Evolutionary conservation across 139 green algal species (phyloP).

Genomic region (Edaphochlamys debaryana): DNA sequence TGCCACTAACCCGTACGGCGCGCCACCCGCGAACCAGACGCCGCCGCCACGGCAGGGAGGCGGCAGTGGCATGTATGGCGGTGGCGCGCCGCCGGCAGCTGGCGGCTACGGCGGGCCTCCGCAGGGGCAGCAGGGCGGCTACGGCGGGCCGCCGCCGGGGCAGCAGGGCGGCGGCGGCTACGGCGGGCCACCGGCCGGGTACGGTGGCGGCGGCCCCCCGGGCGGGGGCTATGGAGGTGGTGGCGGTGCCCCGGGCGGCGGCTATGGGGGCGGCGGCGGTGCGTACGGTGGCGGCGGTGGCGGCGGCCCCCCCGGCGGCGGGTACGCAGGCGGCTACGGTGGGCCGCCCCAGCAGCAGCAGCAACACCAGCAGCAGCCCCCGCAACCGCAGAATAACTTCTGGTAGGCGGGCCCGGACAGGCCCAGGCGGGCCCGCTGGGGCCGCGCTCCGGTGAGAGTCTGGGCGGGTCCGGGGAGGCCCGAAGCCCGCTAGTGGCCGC

Average conservation of each 20-base stretch:
- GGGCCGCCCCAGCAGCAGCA: too few species aligned
- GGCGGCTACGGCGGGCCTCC: background rate
- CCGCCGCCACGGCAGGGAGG: background rate
- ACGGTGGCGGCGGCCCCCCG: too few species aligned
- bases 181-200: background rate
- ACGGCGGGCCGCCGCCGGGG: background rate
- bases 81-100: background rate
- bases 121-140: background rate
- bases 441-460: too few species aligned
- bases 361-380: background rate
- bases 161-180: background rate
- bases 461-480: too few species aligned
- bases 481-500: too few species aligned
- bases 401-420: too few species aligned
- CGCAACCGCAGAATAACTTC: too few species aligned
- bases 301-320: background rate
- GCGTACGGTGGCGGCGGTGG: constrained; percentile 5
- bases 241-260: background rate
- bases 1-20: constrained; percentile 29
- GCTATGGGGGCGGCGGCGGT: background rate
- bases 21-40: background rate
- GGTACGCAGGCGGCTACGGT: too few species aligned
- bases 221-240: constrained; percentile 5
- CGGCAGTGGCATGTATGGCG: background rate
- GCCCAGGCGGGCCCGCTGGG: too few species aligned